Evolutionary conservation across 1,139 yeast species (phyloP), one percentile per base, ranked within the genome.

Genomic region (Scheffersomyces illinoinensis): DNA sequence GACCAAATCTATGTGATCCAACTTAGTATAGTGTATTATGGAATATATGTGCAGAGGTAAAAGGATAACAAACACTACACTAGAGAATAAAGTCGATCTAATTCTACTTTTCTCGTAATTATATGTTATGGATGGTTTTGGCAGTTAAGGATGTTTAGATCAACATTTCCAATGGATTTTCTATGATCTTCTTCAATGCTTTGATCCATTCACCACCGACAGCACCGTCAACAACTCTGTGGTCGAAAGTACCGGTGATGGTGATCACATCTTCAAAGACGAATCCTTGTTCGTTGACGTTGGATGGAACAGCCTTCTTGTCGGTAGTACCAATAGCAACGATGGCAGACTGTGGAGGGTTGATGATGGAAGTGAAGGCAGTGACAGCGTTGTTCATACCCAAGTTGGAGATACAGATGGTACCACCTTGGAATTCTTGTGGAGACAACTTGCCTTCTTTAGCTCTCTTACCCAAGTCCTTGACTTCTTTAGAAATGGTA

Each of bases 341-440:
- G 70, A 95, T 95, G 58, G 97, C 89, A 57, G 95, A 85, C 79
- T 95, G 99, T 60, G 99, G 99, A 62, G 98, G 98, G 86, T 95
- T 95, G 75, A 95, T 89, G 78, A 95, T 95, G 50, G 99, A 95
- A 53, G 99, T 93, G 86, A 95, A 95, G 74, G 89, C 75, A 66
- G 88, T 84, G 56, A 95, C 98, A 59, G 99, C 98, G 62, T 83
- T 86, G 87, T 95, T 95, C 99, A 95, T 95, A 73, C 99, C 99
- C 84, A 96, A 84, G 89, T 95, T 95, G 66, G 98, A 93, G 72
- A 95, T 93, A 77, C 98, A 92, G 76, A 95, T 91, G 68, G 99
- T 93, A 74, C 99, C 99, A 71, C 99, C 99, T 84, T 92, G 97
- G 87, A 90, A 96, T 81, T 95, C 99, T 76, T 92, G 97, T 64